Percentiles rank a stretch among this genome's conserved stretches.
Evolutionary conservation across 202 grass and related monocot genomes (phyloP).

Genomic region (Carex arenaria): DNA sequence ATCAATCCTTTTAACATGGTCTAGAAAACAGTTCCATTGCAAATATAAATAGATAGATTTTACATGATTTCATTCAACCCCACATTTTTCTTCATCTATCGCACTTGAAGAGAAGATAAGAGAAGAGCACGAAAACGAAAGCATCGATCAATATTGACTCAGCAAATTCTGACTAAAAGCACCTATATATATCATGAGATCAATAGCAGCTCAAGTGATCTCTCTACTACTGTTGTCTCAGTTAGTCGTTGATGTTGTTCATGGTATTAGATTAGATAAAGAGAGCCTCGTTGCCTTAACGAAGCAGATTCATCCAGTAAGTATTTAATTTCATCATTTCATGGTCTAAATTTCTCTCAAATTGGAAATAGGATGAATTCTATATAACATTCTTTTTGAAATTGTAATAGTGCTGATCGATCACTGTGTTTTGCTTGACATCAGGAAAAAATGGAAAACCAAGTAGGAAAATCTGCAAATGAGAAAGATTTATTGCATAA

Average conservation of each 20-base stretch:
- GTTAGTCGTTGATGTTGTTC: neutral
- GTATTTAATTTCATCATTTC: neutral
- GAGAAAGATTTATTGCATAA: slow-evolving; percentile 5
- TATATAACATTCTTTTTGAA: neutral
- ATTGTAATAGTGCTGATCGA: neutral
- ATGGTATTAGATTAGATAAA: slow-evolving; percentile 37
- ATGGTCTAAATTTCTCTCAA: too few relatives aligned
- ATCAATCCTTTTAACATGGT: slow-evolving; percentile 21
- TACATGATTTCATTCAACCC: slow-evolving; percentile 14
- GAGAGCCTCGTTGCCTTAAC: slow-evolving; percentile 27
- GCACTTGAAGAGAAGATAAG: neutral
- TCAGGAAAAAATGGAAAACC: neutral
- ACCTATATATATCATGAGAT: slow-evolving; percentile 5
- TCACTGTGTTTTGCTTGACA: neutral
- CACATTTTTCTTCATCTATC: neutral
- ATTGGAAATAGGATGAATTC: neutral
- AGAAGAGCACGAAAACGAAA: neutral
- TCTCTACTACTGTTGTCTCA: slow-evolving; percentile 19
- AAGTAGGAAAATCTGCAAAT: neutral
- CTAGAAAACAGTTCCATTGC: slow-evolving; percentile 15
- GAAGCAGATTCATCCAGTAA: slow-evolving; percentile 37
- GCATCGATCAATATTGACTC: neutral
- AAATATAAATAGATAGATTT: slow-evolving; percentile 25
- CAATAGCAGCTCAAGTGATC: slow-evolving; percentile 12
- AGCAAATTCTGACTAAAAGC: neutral